Percentiles rank a stretch among this genome's conserved stretches.
Evolutionary conservation across 768 basidiomycete species (phyloP).

Genomic region (Melanogaster broomeanus): DNA sequence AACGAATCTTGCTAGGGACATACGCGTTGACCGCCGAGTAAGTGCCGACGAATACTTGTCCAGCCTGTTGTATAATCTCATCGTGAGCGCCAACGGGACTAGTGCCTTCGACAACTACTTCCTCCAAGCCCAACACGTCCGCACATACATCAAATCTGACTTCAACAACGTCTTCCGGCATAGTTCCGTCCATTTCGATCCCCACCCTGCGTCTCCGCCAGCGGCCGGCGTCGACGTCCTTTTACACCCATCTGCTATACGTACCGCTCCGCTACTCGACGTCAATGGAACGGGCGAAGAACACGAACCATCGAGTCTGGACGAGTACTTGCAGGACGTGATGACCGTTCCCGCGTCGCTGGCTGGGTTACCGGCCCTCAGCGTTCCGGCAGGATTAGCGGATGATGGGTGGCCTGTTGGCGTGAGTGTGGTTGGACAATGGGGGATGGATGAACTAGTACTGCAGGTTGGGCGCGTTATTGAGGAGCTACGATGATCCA

Average conservation of each 20-base stretch:
- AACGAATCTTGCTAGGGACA: conserved; percentile 86
- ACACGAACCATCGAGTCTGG: conserved; percentile 31
- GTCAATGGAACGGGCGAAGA: conserved; percentile 1
- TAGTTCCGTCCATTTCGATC: conserved; percentile 49
- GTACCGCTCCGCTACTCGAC: conserved; percentile 70
- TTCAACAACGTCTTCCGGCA: conserved; percentile 69
- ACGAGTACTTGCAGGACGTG: conserved; percentile 86
- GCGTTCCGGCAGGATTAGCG: conserved; percentile 56
- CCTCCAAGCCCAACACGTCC: conserved; percentile 85
- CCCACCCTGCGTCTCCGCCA: not conserved
- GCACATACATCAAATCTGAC: conserved; percentile 69
- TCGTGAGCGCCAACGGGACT: not conserved
- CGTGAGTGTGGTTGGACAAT: conserved; percentile 81
- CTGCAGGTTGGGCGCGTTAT: conserved; percentile 53
- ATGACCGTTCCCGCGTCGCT: conserved; percentile 91
- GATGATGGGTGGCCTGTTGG: conserved; percentile 81
- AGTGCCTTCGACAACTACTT: conserved; percentile 99
- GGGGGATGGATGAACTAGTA: conserved; percentile 74
- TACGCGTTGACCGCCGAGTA: conserved; percentile 92
- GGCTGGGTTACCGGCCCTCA: conserved; percentile 84
- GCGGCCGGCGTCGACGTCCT: conserved; percentile 70
- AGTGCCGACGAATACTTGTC: conserved; percentile 26
- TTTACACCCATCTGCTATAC: conserved; percentile 84
- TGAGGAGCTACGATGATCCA: conserved; percentile 26
- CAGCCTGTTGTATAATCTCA: not conserved